These are phyloP conservation scores for Mrakia gelida DNA, from an alignment of 768 basidiomycete species.

Conservation along the genomic window DNA sequence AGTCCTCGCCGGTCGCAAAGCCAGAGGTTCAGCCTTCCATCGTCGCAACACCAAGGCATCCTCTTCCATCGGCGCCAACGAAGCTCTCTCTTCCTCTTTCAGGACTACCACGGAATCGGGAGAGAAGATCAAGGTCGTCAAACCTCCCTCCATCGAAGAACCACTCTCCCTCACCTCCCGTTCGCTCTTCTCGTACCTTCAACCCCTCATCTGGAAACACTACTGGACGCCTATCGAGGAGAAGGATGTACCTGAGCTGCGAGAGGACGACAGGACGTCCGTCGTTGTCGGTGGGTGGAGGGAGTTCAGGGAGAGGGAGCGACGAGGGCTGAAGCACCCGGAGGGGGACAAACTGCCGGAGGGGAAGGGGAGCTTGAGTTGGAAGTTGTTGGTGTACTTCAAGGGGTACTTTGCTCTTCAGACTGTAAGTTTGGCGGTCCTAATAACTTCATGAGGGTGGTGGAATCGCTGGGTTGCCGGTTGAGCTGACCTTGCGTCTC, in stretches of 20 bases:
- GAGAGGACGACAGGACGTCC: constrained; percentile 40
- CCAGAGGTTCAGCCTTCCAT: constrained; percentile 27
- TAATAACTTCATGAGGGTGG: constrained; percentile 20
- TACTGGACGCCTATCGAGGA: constrained; percentile 24
- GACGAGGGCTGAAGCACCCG: neutral
- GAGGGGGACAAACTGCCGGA: constrained; percentile 18
- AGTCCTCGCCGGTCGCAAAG: constrained; percentile 10
- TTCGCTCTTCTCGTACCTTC: constrained; percentile 37
- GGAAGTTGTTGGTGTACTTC: constrained; percentile 14
- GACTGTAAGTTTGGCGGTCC: constrained; percentile 16
- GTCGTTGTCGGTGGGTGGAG: constrained; percentile 39
- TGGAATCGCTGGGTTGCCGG: neutral
- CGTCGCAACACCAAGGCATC: no score
- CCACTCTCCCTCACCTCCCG: constrained; percentile 34
- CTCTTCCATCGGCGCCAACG: no score
- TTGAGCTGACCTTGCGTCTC: neutral
- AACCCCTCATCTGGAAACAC: constrained; percentile 29
- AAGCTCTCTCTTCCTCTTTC: neutral
- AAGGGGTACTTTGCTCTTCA: constrained; percentile 23
- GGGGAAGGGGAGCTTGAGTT: constrained; percentile 7
- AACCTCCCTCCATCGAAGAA: constrained; percentile 20
- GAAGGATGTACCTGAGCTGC: constrained; percentile 36
- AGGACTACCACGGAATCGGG: neutral
- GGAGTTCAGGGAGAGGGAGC: constrained; percentile 28
- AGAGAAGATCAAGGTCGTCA: constrained; percentile 4